Base-by-base conservation (phyloP, 2,329 filamentous ascomycete species). In the Thelonectria rubi region DNA sequence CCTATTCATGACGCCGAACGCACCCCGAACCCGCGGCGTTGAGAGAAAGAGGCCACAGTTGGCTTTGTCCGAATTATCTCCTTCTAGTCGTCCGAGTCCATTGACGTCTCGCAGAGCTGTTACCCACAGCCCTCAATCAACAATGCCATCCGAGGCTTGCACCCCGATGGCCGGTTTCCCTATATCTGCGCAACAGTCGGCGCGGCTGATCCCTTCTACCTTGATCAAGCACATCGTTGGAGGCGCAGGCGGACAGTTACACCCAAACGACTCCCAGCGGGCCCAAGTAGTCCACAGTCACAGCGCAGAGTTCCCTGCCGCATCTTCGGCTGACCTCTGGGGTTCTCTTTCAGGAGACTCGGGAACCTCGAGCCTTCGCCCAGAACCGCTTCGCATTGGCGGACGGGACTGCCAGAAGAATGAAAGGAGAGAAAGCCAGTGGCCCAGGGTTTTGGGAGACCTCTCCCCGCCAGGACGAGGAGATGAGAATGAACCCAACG, bases 101-200 rank as follows among this genome's bases (percentile, higher is more conserved):
- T 45, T 34, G 45, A 43, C 20, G 14, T 53, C 17, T 24, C 30
- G 40, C 34, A 58, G 39, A 42, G 46, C 46, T 2, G 11, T 64
- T 9, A 60, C 66, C 12, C 58, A 64, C 20, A 68, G 51, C 30
- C 64, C 61, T 42, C 18, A 51, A 8, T 61, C 65, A 8, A 30
- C 62, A 52, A 60, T 37, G 20, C 65, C 63, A 12, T 18, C 64
- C 4, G 65, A 65, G 14, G 48, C 53, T n/a, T 55, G 45, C 17
- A 71, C 69, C 3, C 69, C 71, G 4, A 43, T 74, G 46, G 70
- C 67, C 20, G 70, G 67, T 34, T 74, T 74, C n/a, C 71, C 72
- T 5, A 74, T 74, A n/a, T 55, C 63, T n/a, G 52, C 65, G 15
- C 59, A 69, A 18, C 64, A 62, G 46, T 64, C 56, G 21, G 61